Base-by-base conservation (phyloP, 2,329 filamentous ascomycete genomes). In the Fusarium sulawesiense region DNA sequence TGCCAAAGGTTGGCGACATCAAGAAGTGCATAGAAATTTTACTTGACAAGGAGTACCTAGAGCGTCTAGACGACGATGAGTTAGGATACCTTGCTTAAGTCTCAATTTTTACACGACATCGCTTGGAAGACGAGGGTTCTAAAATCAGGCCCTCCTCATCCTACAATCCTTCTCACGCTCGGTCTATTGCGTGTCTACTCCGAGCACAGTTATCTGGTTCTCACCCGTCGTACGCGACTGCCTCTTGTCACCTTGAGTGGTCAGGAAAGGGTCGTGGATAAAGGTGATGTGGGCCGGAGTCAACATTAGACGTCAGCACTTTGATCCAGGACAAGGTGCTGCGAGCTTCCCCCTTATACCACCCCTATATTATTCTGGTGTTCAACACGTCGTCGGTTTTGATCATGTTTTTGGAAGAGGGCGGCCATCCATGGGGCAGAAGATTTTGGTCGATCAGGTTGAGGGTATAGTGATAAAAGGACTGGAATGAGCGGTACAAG, bases 11-110 rank as follows among this genome's bases (percentile, higher is more conserved):
- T 30, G 86, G 89, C 18, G 96, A 99, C 75, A 99, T 99, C 88
- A 99, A 99, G 86, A 99, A 98, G 85, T 98, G 96, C 81, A 98
- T 99, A 79, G 96, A 99, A 82, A 97, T 97, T 71, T 87, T 99
- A 42, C 91, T 99, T 71, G 96, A 99, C 85, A 99, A 99, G 86
- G 96, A 99, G 81, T 99, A 99, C 77, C 88, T 99, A 50, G 96
- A 99, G 85, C 93, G 96, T 60, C 84, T 98, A 62, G 96, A 98
- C 49, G 94, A 93, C 57, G 96, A 98, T 77, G 94, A 98, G 78
- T 87, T 99, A 65, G 93, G 95, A 60, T 98, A 98, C 80, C 89
- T 98, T 71, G 95, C 95, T 75, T 98, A 88, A 87, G 62, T 27
- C 27, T 32, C 29, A 18, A 16, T 47, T 27, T 37, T 54, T 23